Evolutionary conservation across 306 rosid genomes (phyloP), one percentile per base, ranked within the genome.

Genomic region (Delonix regia): DNA sequence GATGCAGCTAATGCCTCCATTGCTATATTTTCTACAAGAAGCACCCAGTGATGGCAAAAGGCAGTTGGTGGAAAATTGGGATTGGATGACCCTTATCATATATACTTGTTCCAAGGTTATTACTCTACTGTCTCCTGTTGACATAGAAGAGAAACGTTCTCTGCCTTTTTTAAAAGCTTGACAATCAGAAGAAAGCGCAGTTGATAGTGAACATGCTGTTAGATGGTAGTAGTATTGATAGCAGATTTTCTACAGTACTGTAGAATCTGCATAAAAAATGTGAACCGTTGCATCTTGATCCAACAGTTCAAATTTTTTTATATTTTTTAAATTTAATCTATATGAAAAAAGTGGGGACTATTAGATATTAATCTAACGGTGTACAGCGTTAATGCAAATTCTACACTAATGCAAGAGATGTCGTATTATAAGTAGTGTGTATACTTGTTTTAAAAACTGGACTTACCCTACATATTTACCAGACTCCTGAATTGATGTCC

Each of bases 1-100:
- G 82, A 77, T 92, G 97, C 97, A 94, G 81, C 83, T 92, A 38
- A 94, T 94, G 99, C 85, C 99, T 27, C 94, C 94, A 22, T 53
- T 94, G 81, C 80, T 90, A 48, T 94, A 89, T 81, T 94, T 88
- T 85, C 85, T 94, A 39, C 92, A 74, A 38, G 97, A 89, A 85
- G 93, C 90, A 27, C 90, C 87, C 21, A 91, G 74, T 55, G 90
- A 80, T 76, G 38, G 71, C 55, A 90, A 79, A 73, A 84, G 86
- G 73, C 82, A 66, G 41, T 39, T 75, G 62, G 34, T 94, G 63
- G 92, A 85, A 75, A 86, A 84, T 77, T 94, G 99, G 99, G 90
- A 89, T 73, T 94, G 97, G 97, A 89, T 94, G 93, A 90, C 99
- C 69, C 88, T 94, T 11, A 16, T 83, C 16, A 79, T 89, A 57